Base-by-base conservation (phyloP, 805 yeast genomes). In the Crinitomyces ghanaensis region DNA sequence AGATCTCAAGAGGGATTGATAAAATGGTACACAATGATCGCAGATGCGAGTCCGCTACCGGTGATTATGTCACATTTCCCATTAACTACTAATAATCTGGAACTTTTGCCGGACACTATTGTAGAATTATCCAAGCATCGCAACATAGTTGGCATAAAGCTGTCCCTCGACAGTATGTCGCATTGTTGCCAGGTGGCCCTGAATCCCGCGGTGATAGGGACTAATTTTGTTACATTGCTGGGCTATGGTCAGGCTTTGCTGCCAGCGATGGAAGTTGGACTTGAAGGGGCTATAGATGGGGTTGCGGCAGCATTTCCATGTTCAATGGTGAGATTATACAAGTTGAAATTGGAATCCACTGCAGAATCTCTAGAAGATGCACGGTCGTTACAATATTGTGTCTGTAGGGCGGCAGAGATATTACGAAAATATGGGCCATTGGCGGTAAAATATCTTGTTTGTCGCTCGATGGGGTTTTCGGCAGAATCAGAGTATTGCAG, bases 261-360 rank as follows among this genome's bases (percentile, higher is more conserved):
- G 21, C 74, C 75, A 16, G 64, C 63, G 12, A 51, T 66, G 30
- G 37, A 61, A 1, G 60, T 66, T 15, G 72, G 72, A n/a, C 60
- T 60, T 33, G 53, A 56, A 32, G 75, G 74, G 21, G 59, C 72
- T 11, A 63, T 70, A 37, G 74, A 69, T 46, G 76, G 72, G 5
- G 52, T 69, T 20, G 56, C 68, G 26, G 72, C 71, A 22, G 70
- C 69, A 3, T 68, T 59, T 54, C 76, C 76, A 38, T 65, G 66
- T 51, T 51, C 64, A 4, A 62, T 62, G 27, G 67, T 65, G 31
- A 56, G 55, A 31, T 46, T 70, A 25, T 65, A 52, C 42, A 51
- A 59, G 27, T 43, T 49, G 28, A 53, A 65, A 12, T 55, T 44
- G 37, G 53, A 57, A 26, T n/a, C n/a, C n/a, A n/a, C n/a, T n/a